A percentile compares a stretch with the other conserved stretches of the same genome.
Conservation (phyloP, 176 grass and related monocot genomes). For the Aegilops tauschii region DNA sequence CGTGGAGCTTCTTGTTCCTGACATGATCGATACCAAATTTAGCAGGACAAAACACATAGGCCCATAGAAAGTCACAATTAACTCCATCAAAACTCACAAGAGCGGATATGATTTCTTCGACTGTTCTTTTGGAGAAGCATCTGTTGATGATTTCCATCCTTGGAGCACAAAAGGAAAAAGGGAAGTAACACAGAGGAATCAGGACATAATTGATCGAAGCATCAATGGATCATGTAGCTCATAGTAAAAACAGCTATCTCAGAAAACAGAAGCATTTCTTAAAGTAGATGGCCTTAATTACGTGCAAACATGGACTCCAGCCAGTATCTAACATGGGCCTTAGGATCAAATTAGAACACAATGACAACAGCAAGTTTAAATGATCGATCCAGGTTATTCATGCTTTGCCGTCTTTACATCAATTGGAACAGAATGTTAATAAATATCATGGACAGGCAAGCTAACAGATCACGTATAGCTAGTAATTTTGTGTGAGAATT, state of each 20-base stretch:
- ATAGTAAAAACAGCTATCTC: background rate
- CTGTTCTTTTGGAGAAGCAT: conserved; percentile 88
- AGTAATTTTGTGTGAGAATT: background rate
- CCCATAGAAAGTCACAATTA: conserved; percentile 12
- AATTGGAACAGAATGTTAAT: background rate
- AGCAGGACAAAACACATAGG: conserved; percentile 1
- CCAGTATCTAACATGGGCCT: background rate
- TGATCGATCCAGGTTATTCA: background rate
- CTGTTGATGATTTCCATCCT: conserved; percentile 86
- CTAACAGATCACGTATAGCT: background rate
- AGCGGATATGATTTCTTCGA: conserved; percentile 86
- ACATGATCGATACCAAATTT: conserved; percentile 29
- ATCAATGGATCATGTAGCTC: background rate
- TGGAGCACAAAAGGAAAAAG: background rate
- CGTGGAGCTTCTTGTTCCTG: conserved; percentile 72
- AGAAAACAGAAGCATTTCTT: background rate
- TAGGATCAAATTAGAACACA: background rate
- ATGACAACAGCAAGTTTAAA: background rate
- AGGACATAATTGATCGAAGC: background rate
- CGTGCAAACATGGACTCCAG: background rate
- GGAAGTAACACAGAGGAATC: conserved; percentile 15
- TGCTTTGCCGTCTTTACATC: conserved; percentile 6
- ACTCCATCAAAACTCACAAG: conserved; percentile 70
- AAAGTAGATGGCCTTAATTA: background rate
- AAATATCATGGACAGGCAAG: background rate